Evolutionary conservation across 352 stramenopile genomes (phyloP), one percentile per base, ranked within the genome.

Genomic region (Phytophthora quininea): DNA sequence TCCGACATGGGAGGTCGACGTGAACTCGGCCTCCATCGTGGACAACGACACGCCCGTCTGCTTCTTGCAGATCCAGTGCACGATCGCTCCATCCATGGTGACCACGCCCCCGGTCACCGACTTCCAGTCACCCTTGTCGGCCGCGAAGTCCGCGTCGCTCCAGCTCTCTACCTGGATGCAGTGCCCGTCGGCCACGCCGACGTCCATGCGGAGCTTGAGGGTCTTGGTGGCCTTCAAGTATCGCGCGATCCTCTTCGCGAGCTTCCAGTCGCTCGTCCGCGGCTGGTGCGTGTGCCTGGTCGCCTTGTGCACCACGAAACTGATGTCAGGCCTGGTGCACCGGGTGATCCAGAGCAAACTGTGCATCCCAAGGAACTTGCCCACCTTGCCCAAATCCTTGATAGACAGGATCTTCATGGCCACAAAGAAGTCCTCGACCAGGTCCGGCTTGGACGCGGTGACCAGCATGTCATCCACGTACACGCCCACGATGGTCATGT

Each of bases 401-500:
- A 81, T 46, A 1, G 59, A 50, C 4, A 81, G 52, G 0, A 27
- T 15, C 0, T 3, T 37, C 69, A 76, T 74, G 1, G 31, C 46
- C 8, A 2, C 3, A 14, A 55, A 53, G 31, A 71, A 69, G 0
- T 55, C 52, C 14, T 69, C 45, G 3, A 62, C 45, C 11, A 54
- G 27, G 3, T 1, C 8, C 0, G 42, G 3, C 24, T 32, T 51
- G 3, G 67, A 71, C 5, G 46, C 63, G 1, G 63, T 76, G 3
- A 69, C 58, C 8, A 82, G 32, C 1, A 86, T 29, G 31, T 81
- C 77, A 32, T 81, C 73, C 0, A 79, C 67, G 56, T 80, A 79
- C 3, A 64, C 51, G 8, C 63, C 70, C 3, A 74, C 61, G 10
- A 64, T 43, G 3, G 19, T 29, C 43, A 49, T 49, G 43, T 49